Conservation (phyloP, 2,329 filamentous ascomycete species). For the Bretziella fagacearum region DNA sequence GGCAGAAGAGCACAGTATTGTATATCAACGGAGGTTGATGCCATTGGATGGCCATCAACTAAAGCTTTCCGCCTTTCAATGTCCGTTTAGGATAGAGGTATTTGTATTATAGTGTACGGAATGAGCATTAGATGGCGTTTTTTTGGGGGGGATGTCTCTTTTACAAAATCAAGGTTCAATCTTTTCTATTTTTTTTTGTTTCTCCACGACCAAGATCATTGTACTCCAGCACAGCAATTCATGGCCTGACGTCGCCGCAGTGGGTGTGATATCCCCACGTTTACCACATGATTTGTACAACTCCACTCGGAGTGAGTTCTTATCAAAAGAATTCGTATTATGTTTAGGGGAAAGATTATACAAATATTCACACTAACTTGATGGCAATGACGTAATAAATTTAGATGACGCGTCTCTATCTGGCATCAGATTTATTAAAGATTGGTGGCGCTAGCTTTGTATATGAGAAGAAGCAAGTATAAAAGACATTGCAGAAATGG, state of each 20-base stretch:
- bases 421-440: no score
- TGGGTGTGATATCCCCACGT: neutral
- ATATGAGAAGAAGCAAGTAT: no score
- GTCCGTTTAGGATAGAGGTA: slow-evolving; percentile 15
- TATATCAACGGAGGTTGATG: slow-evolving; percentile 20
- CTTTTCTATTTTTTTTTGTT: neutral
- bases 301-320: neutral
- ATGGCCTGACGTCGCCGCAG: neutral
- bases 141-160: slow-evolving; percentile 20
- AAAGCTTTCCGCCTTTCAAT: neutral
- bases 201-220: neutral
- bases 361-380: no score
- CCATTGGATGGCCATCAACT: neutral
- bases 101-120: slow-evolving; percentile 13
- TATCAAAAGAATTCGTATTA: neutral
- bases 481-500: no score
- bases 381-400: no score
- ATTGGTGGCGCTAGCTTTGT: no score
- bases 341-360: no score
- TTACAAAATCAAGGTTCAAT: neutral
- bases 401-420: no score
- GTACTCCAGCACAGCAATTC: neutral
- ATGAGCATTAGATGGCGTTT: slow-evolving; percentile 30
- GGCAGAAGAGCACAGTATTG: slow-evolving; percentile 21
- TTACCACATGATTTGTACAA: neutral